phyloP scores from a whole-genome alignment of 768 basidiomycete species.

The Terana coerulea region DNA sequence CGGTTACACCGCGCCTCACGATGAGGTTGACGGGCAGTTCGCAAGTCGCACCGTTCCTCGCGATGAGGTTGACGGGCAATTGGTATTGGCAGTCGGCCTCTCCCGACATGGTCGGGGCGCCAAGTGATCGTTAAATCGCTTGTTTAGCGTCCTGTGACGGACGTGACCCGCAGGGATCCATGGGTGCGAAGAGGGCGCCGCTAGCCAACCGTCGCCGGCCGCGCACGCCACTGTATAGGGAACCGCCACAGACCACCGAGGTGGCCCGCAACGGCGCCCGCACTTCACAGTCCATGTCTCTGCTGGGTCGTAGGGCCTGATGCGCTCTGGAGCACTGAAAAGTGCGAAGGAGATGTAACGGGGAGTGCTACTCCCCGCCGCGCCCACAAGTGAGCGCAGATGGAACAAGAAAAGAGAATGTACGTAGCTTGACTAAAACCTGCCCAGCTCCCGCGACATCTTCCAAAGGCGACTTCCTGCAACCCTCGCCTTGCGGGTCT shows the following conservation, averaged over 20 bases:
- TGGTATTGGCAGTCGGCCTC: too few relatives aligned
- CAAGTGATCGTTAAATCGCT: too few relatives aligned
- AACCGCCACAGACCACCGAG: background rate
- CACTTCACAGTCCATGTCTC: slow-evolving; percentile 1
- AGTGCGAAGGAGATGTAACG: background rate
- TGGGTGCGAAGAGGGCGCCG: slow-evolving; percentile 1
- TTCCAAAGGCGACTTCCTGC: slow-evolving; percentile 6
- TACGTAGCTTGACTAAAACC: slow-evolving; percentile 10
- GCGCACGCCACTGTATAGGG: slow-evolving; percentile 3
- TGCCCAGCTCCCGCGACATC: slow-evolving; percentile 11
- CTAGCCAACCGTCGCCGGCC: slow-evolving; percentile 1
- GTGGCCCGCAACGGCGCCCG: background rate
- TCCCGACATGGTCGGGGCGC: too few relatives aligned
- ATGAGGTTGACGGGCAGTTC: too few relatives aligned
- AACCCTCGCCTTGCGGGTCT: slow-evolving; percentile 10
- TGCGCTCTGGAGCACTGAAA: background rate
- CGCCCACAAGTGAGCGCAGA: background rate
- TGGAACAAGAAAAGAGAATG: slow-evolving; percentile 11
- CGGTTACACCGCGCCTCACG: too few relatives aligned
- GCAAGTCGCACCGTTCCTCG: too few relatives aligned
- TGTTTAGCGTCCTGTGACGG: too few relatives aligned
- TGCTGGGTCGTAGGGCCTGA: background rate
- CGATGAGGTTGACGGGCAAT: too few relatives aligned
- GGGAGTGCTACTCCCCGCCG: slow-evolving; percentile 6
- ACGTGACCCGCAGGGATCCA: background rate